Percentiles rank a stretch among this genome's conserved stretches.
Conservation (phyloP, 2,329 filamentous ascomycete species). For the Myriosclerotinia scirpicola region DNA sequence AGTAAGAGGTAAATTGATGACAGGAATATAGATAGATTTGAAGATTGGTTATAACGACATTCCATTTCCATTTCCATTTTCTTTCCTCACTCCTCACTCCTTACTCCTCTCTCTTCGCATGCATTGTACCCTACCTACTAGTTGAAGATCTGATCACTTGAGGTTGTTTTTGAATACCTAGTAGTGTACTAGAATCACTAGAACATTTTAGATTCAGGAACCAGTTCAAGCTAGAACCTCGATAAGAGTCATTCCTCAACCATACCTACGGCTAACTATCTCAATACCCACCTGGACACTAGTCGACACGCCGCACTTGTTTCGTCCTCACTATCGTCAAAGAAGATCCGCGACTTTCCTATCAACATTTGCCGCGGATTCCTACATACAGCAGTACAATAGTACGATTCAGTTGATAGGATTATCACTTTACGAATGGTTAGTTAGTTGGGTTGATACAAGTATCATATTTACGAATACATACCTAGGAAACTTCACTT, state of each 20-base stretch:
- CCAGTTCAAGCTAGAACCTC: background rate
- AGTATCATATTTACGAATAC: no score
- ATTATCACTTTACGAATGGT: no score
- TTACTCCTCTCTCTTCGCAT: background rate
- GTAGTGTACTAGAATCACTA: background rate
- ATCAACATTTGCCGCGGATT: constrained; percentile 12
- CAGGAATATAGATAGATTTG: background rate
- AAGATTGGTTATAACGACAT: no score
- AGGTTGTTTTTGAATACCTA: background rate
- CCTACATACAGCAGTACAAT: background rate
- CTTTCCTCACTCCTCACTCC: background rate
- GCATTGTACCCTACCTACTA: no score
- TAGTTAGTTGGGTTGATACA: background rate
- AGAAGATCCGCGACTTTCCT: constrained; percentile 8
- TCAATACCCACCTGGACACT: background rate
- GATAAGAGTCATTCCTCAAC: background rate
- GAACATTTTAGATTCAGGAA: no score
- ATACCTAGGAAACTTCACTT: no score
- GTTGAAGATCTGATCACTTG: constrained; percentile 1
- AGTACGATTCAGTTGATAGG: no score
- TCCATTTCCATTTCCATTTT: background rate
- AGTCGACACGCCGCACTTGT: background rate
- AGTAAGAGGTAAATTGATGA: background rate
- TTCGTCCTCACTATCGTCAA: background rate
- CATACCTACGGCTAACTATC: background rate